A percentile compares a stretch with the other conserved stretches of the same genome.
Conservation (phyloP, 352 stramenopile species). For the Globisporangium viniferum region DNA sequence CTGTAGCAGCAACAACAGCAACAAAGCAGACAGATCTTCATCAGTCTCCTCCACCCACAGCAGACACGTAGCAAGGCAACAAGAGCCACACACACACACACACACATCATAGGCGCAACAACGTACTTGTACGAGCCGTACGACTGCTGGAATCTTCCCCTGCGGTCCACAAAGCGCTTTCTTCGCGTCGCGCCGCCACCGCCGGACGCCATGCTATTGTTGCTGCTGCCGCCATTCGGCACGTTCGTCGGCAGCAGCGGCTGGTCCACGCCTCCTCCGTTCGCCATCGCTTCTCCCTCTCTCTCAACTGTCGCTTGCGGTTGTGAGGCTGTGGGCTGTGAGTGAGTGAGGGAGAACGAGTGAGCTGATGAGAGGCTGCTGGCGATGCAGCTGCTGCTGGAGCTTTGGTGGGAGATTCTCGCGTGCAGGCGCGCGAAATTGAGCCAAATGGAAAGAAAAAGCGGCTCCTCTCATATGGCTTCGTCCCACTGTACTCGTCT, state of each 20-base stretch:
- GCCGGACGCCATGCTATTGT: constrained; percentile 2
- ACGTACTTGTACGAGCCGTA: constrained; percentile 67
- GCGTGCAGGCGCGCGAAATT: background rate
- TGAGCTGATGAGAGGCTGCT: background rate
- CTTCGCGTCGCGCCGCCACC: constrained; percentile 9
- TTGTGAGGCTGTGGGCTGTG: background rate
- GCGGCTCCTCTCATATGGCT: constrained; percentile 8
- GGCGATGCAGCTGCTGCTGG: constrained; percentile 1
- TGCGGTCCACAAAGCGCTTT: constrained; percentile 60
- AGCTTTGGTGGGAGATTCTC: constrained; percentile 1
- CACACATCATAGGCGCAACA: background rate
- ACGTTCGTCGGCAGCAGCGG: constrained; percentile 27
- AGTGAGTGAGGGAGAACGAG: no score
- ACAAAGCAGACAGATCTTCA: constrained; percentile 9
- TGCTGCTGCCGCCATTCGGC: constrained; percentile 1
- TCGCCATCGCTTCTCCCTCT: constrained; percentile 1
- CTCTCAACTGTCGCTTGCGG: background rate
- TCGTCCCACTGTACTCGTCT: constrained; percentile 7
- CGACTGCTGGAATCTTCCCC: constrained; percentile 66
- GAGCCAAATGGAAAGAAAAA: background rate
- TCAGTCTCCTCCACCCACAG: constrained; percentile 20
- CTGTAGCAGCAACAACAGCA: background rate
- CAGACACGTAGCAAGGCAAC: constrained; percentile 4
- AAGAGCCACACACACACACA: background rate
- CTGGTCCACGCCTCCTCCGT: constrained; percentile 21